A percentile compares a stretch with the other conserved stretches of the same genome.
Conservation (phyloP, 495 filamentous ascomycete species). For the Aspergillus wentii region DNA sequence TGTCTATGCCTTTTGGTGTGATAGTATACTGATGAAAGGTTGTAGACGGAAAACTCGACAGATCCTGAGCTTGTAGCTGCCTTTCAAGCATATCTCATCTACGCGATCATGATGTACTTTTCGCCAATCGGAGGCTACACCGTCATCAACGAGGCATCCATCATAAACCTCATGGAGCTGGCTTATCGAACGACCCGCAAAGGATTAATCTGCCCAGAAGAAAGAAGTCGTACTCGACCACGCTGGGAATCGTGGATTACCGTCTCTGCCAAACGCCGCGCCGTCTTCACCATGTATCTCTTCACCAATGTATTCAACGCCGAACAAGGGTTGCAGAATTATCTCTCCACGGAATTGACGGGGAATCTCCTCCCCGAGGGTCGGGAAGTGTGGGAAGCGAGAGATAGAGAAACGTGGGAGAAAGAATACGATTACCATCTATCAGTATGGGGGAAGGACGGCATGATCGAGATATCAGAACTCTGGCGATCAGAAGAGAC, state of each 20-base stretch:
- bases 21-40: too few species aligned
- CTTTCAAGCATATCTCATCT: constrained; percentile 48
- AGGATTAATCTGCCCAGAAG: constrained; percentile 36
- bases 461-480: constrained; percentile 34
- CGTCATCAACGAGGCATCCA: constrained; percentile 22
- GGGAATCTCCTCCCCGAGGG: constrained; percentile 25
- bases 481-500: constrained; percentile 29
- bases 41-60: too few species aligned
- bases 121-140: constrained; percentile 11
- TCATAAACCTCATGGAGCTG: constrained; percentile 43
- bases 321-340: constrained; percentile 33
- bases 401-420: constrained; percentile 29
- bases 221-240: constrained; percentile 28
- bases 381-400: constrained; percentile 32
- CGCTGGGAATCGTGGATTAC: constrained; percentile 48
- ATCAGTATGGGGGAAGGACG: constrained; percentile 32
- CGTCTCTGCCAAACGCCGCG: constrained; percentile 39
- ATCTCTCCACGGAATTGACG: constrained; percentile 33
- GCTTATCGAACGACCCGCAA: constrained; percentile 33
- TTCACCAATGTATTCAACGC: constrained; percentile 40
- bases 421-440: constrained; percentile 34
- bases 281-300: constrained; percentile 44
- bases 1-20: too few species aligned
- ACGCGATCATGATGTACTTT: constrained; percentile 41
- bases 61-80: constrained; percentile 28